A percentile compares a stretch with the other conserved stretches of the same genome.
Evolutionary conservation across 805 yeast genomes (phyloP).

Genomic region (Yarrowia sp.): DNA sequence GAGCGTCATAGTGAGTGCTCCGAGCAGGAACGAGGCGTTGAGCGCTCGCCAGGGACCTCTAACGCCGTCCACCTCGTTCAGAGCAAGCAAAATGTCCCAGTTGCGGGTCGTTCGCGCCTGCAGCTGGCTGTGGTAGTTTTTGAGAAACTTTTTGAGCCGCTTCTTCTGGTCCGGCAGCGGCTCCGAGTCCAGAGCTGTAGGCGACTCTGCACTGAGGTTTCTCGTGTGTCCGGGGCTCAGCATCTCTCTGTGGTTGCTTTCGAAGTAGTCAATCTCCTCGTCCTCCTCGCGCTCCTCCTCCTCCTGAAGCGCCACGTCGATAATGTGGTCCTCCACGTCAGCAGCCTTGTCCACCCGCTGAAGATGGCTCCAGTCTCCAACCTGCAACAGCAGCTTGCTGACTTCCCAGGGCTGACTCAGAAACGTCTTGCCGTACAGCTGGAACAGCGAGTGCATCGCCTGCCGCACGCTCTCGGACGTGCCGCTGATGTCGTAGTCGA

Average conservation of each 20-base stretch:
- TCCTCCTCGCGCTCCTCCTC: conserved; percentile 43
- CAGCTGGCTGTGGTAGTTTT: conserved; percentile 2
- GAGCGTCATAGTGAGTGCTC: conserved; percentile 68
- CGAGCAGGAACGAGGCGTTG: conserved; percentile 73
- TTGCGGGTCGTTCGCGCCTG: conserved; percentile 36
- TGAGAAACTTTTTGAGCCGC: conserved; percentile 6
- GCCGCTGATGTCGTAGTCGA: conserved; percentile 29
- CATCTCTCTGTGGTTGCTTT: conserved; percentile 33
- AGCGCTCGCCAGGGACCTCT: conserved; percentile 65
- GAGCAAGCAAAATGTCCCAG: conserved; percentile 42
- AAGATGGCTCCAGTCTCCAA: conserved; percentile 50
- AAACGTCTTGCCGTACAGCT: conserved; percentile 66
- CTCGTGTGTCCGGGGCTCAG: background rate
- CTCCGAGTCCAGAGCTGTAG: conserved; percentile 5
- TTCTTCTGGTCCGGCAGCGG: conserved; percentile 18
- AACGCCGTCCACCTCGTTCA: conserved; percentile 67
- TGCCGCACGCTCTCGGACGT: conserved; percentile 28
- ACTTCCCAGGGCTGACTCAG: conserved; percentile 88
- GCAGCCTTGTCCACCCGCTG: conserved; percentile 2
- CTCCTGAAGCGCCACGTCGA: conserved; percentile 33
- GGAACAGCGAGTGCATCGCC: conserved; percentile 53
- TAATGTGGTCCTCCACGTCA: conserved; percentile 28
- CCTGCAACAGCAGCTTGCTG: conserved; percentile 72
- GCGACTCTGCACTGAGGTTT: background rate
- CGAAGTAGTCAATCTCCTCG: conserved; percentile 48